Base-by-base conservation (phyloP, 352 stramenopile genomes). In the Phytophthora cactorum region DNA sequence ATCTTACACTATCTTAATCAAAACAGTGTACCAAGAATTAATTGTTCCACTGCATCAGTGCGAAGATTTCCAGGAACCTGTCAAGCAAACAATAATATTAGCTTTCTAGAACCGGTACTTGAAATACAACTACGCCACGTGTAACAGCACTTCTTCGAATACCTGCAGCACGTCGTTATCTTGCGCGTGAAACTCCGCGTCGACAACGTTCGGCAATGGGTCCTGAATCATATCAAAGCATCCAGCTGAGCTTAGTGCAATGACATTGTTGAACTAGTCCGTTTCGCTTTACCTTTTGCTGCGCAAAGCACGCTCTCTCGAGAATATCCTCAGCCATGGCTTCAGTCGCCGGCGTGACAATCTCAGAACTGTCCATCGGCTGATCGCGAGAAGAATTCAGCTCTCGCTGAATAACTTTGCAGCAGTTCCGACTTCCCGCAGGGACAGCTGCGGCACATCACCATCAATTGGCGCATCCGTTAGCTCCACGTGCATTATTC, bases 291-390 rank as follows among this genome's bases (percentile, higher is more conserved):
- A 84, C 80, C 63, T 74, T 78, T 64, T 79, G 75, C 52, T 91
- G 88, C 3, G 78, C 75, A 60, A 96, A 95, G 70, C 85, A 93
- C 1, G 85, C 86, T 15, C 87, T 76, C 49, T 93, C 84, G 5
- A 95, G 71, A 53, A 92, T 77, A 44, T 93, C 82, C 63, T 93
- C 82, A 14, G 70, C 73, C 36, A 76, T 60, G 7, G 38, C 44
- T 50, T 72, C 29, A n/a, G 44, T 69, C 49, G 84, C 59, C 11
- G 44, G 29, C 6, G 32, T 38, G 2, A 41, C 10, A 46, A 31
- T 34, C n/a, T 56, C 57, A 2, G 38, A 67, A 32, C 52, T 59
- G 27, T 71, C 68, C 72, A 74, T 76, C 10, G 32, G 11, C n/a
- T 76, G 67, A 44, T 76, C 59, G 7, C 29, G 55, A 46, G 38